Percentiles rank a stretch among this genome's conserved stretches.
These are phyloP conservation scores for Clarireedia hainanense DNA, from an alignment of 2,329 filamentous ascomycete species.

Conservation along the genomic window DNA sequence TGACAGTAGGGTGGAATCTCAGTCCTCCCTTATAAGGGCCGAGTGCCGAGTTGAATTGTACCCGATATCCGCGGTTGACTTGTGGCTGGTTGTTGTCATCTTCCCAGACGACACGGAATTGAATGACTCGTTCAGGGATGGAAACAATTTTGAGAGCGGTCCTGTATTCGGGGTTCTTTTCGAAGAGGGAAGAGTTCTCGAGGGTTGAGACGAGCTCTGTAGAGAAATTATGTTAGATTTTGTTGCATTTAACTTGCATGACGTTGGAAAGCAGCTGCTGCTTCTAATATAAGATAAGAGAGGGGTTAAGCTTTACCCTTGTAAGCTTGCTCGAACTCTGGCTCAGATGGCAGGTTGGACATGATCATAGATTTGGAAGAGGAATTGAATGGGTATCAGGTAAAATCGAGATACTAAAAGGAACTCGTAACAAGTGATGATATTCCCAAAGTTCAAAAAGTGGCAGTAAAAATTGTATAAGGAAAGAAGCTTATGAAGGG, in stretches of 20 bases:
- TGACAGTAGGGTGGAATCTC: slow-evolving; percentile 86
- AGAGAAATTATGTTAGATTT: slow-evolving; percentile 1
- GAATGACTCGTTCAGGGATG: slow-evolving; percentile 89
- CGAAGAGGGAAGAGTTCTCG: slow-evolving; percentile 86
- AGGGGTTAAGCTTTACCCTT: slow-evolving; percentile 55
- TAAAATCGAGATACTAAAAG: not conserved
- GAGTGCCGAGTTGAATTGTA: slow-evolving; percentile 97
- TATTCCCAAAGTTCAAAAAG: too few species aligned
- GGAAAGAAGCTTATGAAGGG: not conserved
- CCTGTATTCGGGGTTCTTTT: slow-evolving; percentile 90
- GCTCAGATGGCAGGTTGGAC: slow-evolving; percentile 81
- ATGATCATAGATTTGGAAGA: slow-evolving; percentile 37
- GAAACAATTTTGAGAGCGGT: slow-evolving; percentile 81
- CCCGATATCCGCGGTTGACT: slow-evolving; percentile 91
- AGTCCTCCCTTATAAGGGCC: slow-evolving; percentile 98
- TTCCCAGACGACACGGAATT: slow-evolving; percentile 97
- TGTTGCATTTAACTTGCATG: not conserved
- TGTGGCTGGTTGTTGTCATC: slow-evolving; percentile 83
- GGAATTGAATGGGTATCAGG: not conserved
- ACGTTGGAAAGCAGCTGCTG: not conserved
- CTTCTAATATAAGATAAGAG: not conserved
- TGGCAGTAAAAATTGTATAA: not conserved
- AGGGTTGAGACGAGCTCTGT: slow-evolving; percentile 90
- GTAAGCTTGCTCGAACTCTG: slow-evolving; percentile 98
- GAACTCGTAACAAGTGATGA: too few species aligned